Evolutionary conservation across 1,284 basidiomycete species (phyloP), one percentile per base, ranked within the genome.

Genomic region (Trichosporon coremiiforme): DNA sequence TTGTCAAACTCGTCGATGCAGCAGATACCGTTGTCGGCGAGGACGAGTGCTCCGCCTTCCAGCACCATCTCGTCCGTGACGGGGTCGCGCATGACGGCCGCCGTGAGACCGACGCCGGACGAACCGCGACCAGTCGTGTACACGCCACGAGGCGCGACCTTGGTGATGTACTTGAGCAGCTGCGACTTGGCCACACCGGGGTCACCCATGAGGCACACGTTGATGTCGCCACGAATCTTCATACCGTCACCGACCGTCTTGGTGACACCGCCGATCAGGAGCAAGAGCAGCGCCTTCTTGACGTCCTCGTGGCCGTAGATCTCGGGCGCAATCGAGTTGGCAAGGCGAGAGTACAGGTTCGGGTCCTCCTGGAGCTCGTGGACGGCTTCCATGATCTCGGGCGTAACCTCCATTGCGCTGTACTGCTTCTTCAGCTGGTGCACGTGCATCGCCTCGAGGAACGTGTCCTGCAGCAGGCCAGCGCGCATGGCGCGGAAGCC

Each of bases 1-100:
- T 99, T 99, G 86, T 99, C 97, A 82, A 99, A 99, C 81, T 99
- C 97, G 79, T 99, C 97, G 76, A 99, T 99, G 83, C 96, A 99
- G 85, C 95, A 98, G 79, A 99, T 99, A 38, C 97, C 97, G 77
- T 99, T 99, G 84, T 99, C 97, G 4, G 97, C 97, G 31, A 99
- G 88, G 1, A 99, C 97, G 53, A 99, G 88, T 8, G 97, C 97
- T 64, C 97, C 97, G 12, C 97, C 97, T 91, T 99, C 97, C 50
- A 99, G 87, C 29, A 99, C 96, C 93, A 99, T 98, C 85, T 99
- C 97, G 82, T 99, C 97, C 3, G 97, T 99, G 10, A 99, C 97
- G 1, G 97, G 97, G 81, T 99, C 97, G 65, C 96, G 89, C 95
- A 99, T 97, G 65, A 99, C 97, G 4, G 97, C 97, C 5, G 97